Evolutionary conservation across 345 rosid species (phyloP).

Genomic region (Streptanthus diversifolius): DNA sequence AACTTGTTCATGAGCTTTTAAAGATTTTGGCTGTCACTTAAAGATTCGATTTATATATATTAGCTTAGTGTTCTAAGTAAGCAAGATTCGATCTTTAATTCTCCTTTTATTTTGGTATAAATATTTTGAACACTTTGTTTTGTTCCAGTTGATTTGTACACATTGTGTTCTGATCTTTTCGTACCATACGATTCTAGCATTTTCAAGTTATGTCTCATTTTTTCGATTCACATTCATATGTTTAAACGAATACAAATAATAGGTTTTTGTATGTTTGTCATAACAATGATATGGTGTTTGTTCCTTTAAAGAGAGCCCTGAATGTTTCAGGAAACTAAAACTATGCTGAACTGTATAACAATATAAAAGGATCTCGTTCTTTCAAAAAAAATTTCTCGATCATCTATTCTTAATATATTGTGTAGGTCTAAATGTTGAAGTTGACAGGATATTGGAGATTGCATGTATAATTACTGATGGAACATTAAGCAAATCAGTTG

Average conservation of each 20-base stretch:
- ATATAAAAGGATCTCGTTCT: neutral
- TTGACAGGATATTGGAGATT: slow-evolving; percentile 87
- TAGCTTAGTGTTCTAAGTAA: neutral
- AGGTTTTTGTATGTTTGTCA: neutral
- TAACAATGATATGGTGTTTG: neutral
- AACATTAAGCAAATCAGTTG: slow-evolving; percentile 56
- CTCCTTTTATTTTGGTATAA: too few relatives aligned
- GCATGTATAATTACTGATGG: slow-evolving; percentile 93
- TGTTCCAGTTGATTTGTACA: neutral
- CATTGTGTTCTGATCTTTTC: neutral
- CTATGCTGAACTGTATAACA: too few relatives aligned
- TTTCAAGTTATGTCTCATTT: too few relatives aligned
- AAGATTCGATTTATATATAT: neutral
- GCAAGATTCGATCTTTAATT: too few relatives aligned
- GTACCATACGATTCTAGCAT: neutral
- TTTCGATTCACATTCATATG: neutral
- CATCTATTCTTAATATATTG: slow-evolving; percentile 7
- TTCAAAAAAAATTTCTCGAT: neutral
- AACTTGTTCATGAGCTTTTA: neutral
- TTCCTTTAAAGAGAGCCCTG: neutral
- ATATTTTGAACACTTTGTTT: neutral
- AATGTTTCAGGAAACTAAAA: neutral
- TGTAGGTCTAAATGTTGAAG: slow-evolving; percentile 75
- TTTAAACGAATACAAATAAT: neutral
- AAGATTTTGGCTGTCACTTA: neutral